These are phyloP conservation scores for Kodamaea neixiangensis DNA, from an alignment of 805 yeast genomes.

Conservation along the genomic window DNA sequence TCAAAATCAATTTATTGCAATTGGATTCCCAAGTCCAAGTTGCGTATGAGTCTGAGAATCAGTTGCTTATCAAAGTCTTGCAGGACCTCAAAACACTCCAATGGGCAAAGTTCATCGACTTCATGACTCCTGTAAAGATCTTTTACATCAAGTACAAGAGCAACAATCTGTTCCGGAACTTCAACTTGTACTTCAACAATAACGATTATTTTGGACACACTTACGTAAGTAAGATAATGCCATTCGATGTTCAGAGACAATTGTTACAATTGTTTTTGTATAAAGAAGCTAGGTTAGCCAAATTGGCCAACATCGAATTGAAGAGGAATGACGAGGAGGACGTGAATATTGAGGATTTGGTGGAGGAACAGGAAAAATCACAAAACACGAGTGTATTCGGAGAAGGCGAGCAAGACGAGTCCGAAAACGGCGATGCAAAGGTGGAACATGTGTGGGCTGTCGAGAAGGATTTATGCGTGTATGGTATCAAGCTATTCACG, in stretches of 20 bases:
- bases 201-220: slow-evolving; percentile 18
- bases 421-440: background rate
- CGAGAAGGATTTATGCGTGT: slow-evolving; percentile 45
- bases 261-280: slow-evolving; percentile 47
- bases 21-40: slow-evolving; percentile 6
- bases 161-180: slow-evolving; percentile 23
- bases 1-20: slow-evolving; percentile 1
- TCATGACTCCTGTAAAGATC: slow-evolving; percentile 32
- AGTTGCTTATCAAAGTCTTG: slow-evolving; percentile 20
- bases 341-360: slow-evolving; percentile 37
- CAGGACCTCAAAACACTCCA: slow-evolving; percentile 25
- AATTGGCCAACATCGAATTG: slow-evolving; percentile 34
- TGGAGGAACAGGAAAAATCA: slow-evolving; percentile 8
- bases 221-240: slow-evolving; percentile 24
- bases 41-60: slow-evolving; percentile 7
- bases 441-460: slow-evolving; percentile 29
- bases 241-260: slow-evolving; percentile 28
- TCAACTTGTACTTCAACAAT: slow-evolving; percentile 34
- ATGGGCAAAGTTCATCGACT: slow-evolving; percentile 31
- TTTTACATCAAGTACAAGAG: slow-evolving; percentile 33
- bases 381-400: slow-evolving; percentile 10
- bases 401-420: background rate
- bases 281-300: slow-evolving; percentile 50
- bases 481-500: slow-evolving; percentile 38
- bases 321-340: slow-evolving; percentile 57